Evolutionary conservation across 768 basidiomycete species (phyloP).

Genomic region (Saitozyma sp.): DNA sequence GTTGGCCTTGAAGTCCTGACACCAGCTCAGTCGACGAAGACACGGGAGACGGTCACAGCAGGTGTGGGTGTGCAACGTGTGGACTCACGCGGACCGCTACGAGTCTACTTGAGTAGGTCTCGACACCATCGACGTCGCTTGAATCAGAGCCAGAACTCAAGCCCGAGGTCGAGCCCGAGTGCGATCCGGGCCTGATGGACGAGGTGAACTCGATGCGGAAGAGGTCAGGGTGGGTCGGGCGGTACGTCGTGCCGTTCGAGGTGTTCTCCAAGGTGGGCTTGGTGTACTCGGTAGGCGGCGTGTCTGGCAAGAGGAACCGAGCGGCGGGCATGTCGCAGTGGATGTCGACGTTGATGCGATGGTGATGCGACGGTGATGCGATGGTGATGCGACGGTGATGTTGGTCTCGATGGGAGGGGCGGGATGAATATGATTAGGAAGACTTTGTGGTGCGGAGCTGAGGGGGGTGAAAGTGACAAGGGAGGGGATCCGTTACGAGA

Average conservation of each 20-base stretch:
- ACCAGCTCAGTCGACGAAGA: constrained; percentile 3
- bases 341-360: background rate
- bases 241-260: constrained; percentile 42
- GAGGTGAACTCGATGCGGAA: constrained; percentile 42
- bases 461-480: no score
- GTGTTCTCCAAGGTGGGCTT: constrained; percentile 47
- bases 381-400: no score
- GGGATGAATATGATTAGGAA: no score
- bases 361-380: no score
- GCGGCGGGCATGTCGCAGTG: constrained; percentile 25
- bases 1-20: constrained; percentile 43
- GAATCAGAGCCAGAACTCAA: background rate
- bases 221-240: constrained; percentile 45
- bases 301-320: constrained; percentile 24
- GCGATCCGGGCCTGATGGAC: constrained; percentile 6
- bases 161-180: background rate
- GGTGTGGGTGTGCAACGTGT: background rate
- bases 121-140: constrained; percentile 24
- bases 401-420: no score
- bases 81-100: constrained; percentile 41
- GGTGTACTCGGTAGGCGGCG: constrained; percentile 25
- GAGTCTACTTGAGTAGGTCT: constrained; percentile 43
- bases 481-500: no score
- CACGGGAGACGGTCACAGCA: no score
- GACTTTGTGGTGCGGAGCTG: no score